A percentile compares a stretch with the other conserved stretches of the same genome.
These are phyloP conservation scores for Murraya koenigii DNA, from an alignment of 345 rosid species.

Conservation along the genomic window DNA sequence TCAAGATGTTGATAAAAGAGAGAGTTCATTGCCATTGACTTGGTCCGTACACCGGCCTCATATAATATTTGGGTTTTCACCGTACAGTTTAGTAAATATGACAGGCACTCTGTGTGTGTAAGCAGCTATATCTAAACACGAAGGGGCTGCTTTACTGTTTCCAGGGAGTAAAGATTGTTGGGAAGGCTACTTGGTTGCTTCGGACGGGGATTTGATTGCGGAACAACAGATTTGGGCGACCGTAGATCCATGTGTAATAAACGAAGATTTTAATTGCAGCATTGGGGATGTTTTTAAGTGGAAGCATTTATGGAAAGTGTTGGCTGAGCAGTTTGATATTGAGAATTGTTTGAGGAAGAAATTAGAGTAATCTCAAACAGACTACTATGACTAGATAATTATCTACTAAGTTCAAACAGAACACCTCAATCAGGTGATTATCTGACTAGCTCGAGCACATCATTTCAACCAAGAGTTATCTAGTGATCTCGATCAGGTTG, in stretches of 20 bases:
- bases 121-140: background rate
- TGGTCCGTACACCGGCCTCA: background rate
- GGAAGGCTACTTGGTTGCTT: background rate
- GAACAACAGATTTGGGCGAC: background rate
- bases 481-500: too few relatives aligned
- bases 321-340: background rate
- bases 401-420: too few relatives aligned
- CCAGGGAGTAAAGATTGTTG: background rate
- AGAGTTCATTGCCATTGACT: background rate
- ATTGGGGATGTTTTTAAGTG: background rate
- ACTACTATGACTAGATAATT: too few relatives aligned
- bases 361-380: too few relatives aligned
- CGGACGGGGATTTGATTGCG: background rate
- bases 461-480: too few relatives aligned
- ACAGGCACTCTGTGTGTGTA: background rate
- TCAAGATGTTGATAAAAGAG: background rate
- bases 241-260: background rate
- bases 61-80: background rate
- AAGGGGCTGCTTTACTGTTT: background rate
- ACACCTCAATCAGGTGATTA: too few relatives aligned
- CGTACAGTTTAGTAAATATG: background rate
- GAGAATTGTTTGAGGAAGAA: background rate
- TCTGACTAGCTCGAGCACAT: too few relatives aligned
- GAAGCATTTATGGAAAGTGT: background rate
- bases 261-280: background rate